phyloP scores from a whole-genome alignment of 2,329 filamentous ascomycete genomes.

The Botrytis medusae region DNA sequence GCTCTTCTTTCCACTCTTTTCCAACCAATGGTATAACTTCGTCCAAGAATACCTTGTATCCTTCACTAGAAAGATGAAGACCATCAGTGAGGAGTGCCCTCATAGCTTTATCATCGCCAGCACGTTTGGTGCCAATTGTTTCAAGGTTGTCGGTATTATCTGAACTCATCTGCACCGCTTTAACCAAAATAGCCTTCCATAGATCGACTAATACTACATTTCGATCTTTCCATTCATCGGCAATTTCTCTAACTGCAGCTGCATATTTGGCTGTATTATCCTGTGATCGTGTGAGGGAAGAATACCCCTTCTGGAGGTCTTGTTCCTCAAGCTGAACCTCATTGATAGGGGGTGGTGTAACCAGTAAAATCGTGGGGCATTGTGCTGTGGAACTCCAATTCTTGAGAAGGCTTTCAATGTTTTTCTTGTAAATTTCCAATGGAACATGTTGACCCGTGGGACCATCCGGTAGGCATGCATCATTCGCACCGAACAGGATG shows the following conservation, averaged over 20 bases:
- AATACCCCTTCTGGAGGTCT: conserved; percentile 36
- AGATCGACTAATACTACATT: conserved; percentile 71
- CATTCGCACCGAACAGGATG: conserved; percentile 87
- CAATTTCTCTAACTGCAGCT: conserved; percentile 56
- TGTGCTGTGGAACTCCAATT: conserved; percentile 65
- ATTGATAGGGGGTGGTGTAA: conserved; percentile 81
- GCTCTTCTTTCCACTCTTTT: conserved; percentile 30
- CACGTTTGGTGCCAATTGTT: conserved; percentile 30
- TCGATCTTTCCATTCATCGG: conserved; percentile 30
- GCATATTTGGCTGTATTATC: conserved; percentile 63
- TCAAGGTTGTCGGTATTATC: conserved; percentile 18
- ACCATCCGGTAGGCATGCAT: conserved; percentile 65
- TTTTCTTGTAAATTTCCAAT: conserved; percentile 70
- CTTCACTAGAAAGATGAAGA: conserved; percentile 37
- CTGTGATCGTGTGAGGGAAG: conserved; percentile 55
- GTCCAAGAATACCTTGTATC: conserved; percentile 37
- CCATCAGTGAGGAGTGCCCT: conserved; percentile 35
- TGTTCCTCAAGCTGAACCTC: conserved; percentile 44
- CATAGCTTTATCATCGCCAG: conserved; percentile 27
- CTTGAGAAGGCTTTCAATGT: conserved; percentile 68
- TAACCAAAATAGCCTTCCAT: conserved; percentile 72
- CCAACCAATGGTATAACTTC: conserved; percentile 33
- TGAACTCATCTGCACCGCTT: conserved; percentile 58
- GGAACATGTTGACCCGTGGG: conserved; percentile 71
- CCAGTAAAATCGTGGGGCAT: conserved; percentile 68